phyloP scores from a whole-genome alignment of 2,329 filamentous ascomycete genomes.

The Aureobasidium uvarum region DNA sequence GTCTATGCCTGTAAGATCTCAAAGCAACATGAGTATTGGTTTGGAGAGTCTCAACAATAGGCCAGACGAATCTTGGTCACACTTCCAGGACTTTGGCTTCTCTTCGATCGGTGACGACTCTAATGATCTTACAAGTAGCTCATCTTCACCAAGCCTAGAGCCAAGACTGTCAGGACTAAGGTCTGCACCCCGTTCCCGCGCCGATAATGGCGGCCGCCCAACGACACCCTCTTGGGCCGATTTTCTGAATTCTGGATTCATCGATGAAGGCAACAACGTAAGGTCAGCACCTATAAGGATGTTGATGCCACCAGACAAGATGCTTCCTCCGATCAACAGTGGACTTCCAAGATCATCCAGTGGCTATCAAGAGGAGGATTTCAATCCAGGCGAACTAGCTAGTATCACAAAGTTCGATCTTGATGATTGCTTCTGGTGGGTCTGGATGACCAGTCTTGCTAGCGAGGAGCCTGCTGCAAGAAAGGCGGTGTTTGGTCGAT shows the following conservation, averaged over 20 bases:
- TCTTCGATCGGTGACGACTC: slow-evolving; percentile 54
- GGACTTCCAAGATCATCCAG: slow-evolving; percentile 65
- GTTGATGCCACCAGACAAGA: slow-evolving; percentile 86
- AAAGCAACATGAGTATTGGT: slow-evolving; percentile 39
- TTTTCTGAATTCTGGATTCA: slow-evolving; percentile 90
- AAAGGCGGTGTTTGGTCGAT: slow-evolving; percentile 92
- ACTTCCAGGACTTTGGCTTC: slow-evolving; percentile 95
- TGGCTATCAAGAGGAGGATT: slow-evolving; percentile 65
- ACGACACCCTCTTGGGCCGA: slow-evolving; percentile 98
- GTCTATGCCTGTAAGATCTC: slow-evolving; percentile 62
- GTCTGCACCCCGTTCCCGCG: slow-evolving; percentile 64
- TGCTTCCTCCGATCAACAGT: slow-evolving; percentile 78
- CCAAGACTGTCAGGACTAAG: slow-evolving; percentile 52
- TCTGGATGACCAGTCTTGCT: slow-evolving; percentile 96
- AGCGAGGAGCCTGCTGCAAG: slow-evolving; percentile 80
- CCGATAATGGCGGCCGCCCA: slow-evolving; percentile 69
- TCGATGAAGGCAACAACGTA: slow-evolving; percentile 64
- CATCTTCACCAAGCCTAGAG: slow-evolving; percentile 33
- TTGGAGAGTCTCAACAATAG: slow-evolving; percentile 48
- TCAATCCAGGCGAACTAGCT: slow-evolving; percentile 91
- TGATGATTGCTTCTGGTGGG: slow-evolving; percentile 99
- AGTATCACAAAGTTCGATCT: slow-evolving; percentile 84
- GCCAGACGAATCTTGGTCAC: slow-evolving; percentile 89
- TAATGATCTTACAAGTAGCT: slow-evolving; percentile 25
- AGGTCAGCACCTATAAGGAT: slow-evolving; percentile 58